phyloP scores from a whole-genome alignment of 495 filamentous ascomycete genomes.

The Hypoxylon lienhwacheense region DNA sequence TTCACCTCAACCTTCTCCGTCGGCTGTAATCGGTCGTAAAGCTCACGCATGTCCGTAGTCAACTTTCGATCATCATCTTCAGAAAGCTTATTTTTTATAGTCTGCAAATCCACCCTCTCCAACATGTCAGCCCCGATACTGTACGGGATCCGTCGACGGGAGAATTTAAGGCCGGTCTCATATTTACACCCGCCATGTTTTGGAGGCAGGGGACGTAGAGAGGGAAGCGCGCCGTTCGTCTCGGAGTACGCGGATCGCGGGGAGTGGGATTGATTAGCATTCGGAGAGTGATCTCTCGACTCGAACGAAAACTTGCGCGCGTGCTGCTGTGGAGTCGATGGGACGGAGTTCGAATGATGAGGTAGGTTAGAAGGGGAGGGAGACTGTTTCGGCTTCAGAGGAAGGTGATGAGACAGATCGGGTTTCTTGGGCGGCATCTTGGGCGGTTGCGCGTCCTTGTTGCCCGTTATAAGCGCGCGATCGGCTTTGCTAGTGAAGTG shows the following conservation, averaged over 20 bases:
- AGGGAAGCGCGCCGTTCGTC: slow-evolving; percentile 69
- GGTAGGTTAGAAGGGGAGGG: slow-evolving; percentile 35
- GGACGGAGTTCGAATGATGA: slow-evolving; percentile 82
- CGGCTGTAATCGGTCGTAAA: slow-evolving; percentile 85
- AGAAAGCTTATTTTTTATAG: slow-evolving; percentile 64
- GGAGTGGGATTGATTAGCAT: slow-evolving; percentile 72
- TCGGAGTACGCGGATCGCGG: slow-evolving; percentile 91
- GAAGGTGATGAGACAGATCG: slow-evolving; percentile 36
- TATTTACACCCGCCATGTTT: slow-evolving; percentile 70
- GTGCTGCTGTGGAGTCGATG: slow-evolving; percentile 90
- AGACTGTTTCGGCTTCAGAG: slow-evolving; percentile 42
- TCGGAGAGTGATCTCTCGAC: slow-evolving; percentile 85
- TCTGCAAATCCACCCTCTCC: slow-evolving; percentile 66
- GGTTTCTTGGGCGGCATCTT: slow-evolving; percentile 55
- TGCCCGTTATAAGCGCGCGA: slow-evolving; percentile 57
- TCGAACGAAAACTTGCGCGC: slow-evolving; percentile 79
- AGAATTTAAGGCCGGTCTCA: slow-evolving; percentile 61
- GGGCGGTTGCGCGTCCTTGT: slow-evolving; percentile 49
- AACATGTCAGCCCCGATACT: slow-evolving; percentile 75
- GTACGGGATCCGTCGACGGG: slow-evolving; percentile 82
- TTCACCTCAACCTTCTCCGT: slow-evolving; percentile 76
- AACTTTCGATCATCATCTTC: slow-evolving; percentile 77
- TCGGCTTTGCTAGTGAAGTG: slow-evolving; percentile 55
- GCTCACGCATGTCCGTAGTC: slow-evolving; percentile 74
- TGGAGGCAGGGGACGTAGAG: slow-evolving; percentile 58